Base-by-base conservation (phyloP, 768 basidiomycete genomes). In the Rhodosporidiobolus sp. region DNA sequence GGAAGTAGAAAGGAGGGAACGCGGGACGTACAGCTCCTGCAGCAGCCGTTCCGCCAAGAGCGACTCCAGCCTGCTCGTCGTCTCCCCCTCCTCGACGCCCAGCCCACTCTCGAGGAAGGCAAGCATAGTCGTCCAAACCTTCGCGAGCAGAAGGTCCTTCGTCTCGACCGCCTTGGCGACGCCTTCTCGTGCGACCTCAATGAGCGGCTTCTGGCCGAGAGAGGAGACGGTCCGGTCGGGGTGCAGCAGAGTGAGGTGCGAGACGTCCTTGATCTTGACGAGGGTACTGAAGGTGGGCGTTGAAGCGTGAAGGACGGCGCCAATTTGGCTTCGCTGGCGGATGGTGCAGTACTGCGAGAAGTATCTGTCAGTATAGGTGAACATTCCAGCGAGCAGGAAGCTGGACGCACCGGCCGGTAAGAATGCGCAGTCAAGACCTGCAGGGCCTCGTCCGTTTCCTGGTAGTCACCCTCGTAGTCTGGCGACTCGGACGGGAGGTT, bases 261-360 rank as follows among this genome's bases (percentile, higher is more conserved):
- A 71, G 63, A 75, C 74, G 67, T 75, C 74, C 54, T 69, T 71
- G 74, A 75, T 65, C 55, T 72, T 71, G 58, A 75, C 74, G n/a
- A 54, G 26, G 30, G 69, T 68, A 60, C 74, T 75, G 70, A 72
- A 75, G 0, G 74, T 14, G 6, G 74, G 73, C 0, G 65, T 6
- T 1, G 53, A 48, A 22, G 65, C 19, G 26, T 35, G 43, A 28
- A 34, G 35, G 32, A 49, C 28, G 0, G 50, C 14, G 50, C 38
- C 38, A 3, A 14, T 28, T 17, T 35, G 60, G 1, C 46, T 38
- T 26, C 32, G 35, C 35, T 48, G 65, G 10, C 65, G 64, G 14
- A 24, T 2, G n/a, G 56, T n/a, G 35, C 35, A 57, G 46, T 71
- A 59, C 69, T 65, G 30, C 46, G 60, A 12, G 17, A 32, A 38